Evolutionary conservation across 495 filamentous ascomycete species (phyloP), one percentile per base, ranked within the genome.

Genomic region (Halenospora varia): DNA sequence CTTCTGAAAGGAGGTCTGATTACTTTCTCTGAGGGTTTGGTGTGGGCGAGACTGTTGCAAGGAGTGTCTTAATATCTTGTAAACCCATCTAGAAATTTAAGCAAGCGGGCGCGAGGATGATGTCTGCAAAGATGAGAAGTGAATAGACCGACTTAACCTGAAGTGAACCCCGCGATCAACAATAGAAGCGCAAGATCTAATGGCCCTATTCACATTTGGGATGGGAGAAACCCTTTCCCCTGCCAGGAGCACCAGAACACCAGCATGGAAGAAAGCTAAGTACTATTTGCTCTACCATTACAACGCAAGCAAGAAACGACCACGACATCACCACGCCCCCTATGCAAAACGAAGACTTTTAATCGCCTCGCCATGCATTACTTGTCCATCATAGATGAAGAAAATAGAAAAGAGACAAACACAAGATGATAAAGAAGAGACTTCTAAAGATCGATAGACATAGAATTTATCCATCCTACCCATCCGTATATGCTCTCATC

Each of bases 241-340:
- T n/a, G n/a, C n/a, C 29, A 35, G 6, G 13, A 35, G 6, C 29
- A 13, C 13, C 4, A 35, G 29, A 35, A 35, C 29, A 35, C 29
- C 29, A 35, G 6, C 29, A 35, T 35, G 13, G 29, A 35, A 35
- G 29, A 35, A n/a, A n/a, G n/a, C n/a, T n/a, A 35, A 35, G 4
- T 35, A 35, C 29, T 13, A 35, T 35, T 35, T 35, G 25, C 48
- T 62, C 54, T 62, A 62, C 54, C 60, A 26, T 62, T 62, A 57
- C 60, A 62, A 62, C 44, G 53, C 25, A 57, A 45, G 42, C 54
- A 25, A 61, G 48, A 47, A 39, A 26, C 59, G 52, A 56, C 55
- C 59, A n/a, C n/a, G n/a, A n/a, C n/a, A n/a, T n/a, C n/a, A n/a
- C n/a, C n/a, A n/a, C n/a, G n/a, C n/a, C n/a, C n/a, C n/a, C n/a